Base-by-base conservation (phyloP, 1,139 yeast genomes). In the Debaryomyces coudertii region DNA sequence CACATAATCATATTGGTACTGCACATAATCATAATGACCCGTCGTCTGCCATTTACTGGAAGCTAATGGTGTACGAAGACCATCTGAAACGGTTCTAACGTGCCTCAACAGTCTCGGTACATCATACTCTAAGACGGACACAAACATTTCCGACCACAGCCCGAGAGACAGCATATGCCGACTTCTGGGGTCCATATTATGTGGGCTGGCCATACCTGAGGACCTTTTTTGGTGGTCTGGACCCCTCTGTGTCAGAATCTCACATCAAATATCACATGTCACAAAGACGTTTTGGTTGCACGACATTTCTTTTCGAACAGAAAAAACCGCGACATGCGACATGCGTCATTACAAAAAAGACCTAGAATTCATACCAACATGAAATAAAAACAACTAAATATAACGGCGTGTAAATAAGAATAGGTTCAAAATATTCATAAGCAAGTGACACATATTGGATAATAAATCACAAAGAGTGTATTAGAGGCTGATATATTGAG, bases 331-430 rank as follows among this genome's bases (percentile, higher is more conserved):
- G 36, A 33, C 36, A 18, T 33, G 36, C 36, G 36, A 33, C 36
- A 33, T 33, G 36, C 36, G 36, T 33, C 36, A 33, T 33, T 33
- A 33, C 36, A 33, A 33, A 33, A 33, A 33, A 33, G 35, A 33
- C 24, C 36, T 33, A 33, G 36, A 33, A 11, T 33, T 33, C 36
- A 20, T 18, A 33, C 24, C 36, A 33, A n/a, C 24, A 16, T 33
- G 36, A 33, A 29, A 33, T 33, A 33, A 33, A 33, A 33, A 33
- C 36, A 33, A 33, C 24, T 12, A 12, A 5, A n/a, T 15, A 18
- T 24, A 12, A 33, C 36, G 24, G 36, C 36, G 36, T 23, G 15
- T 18, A 33, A 6, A 18, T 15, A 20, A 18, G 36, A 33, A 33
- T 16, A 33, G 4, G 20, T 11, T 33, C 1, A 33, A 33, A 8